Conservation (phyloP, 257 asterid genomes). For the Voacanga thouarsii region DNA sequence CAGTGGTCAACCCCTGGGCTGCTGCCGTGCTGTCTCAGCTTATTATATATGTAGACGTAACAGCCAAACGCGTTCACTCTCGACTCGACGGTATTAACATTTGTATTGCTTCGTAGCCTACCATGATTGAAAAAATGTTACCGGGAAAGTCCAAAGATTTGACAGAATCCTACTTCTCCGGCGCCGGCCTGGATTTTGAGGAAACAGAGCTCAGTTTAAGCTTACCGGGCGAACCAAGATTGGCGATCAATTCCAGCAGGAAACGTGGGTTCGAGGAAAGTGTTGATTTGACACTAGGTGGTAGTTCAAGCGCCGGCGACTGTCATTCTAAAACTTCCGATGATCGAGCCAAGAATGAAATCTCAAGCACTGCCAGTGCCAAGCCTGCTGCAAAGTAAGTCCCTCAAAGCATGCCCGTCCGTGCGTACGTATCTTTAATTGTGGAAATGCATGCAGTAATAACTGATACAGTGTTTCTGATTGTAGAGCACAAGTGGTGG, state of each 20-base stretch:
- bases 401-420: background rate
- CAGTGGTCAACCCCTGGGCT: constrained; percentile 11
- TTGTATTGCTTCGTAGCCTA: background rate
- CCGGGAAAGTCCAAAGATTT: constrained; percentile 15
- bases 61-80: background rate
- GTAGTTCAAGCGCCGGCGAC: constrained; percentile 10
- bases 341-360: constrained; percentile 12
- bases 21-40: constrained; percentile 1
- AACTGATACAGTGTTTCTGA: background rate
- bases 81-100: background rate
- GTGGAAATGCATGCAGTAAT: background rate
- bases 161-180: constrained; percentile 29
- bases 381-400: constrained; percentile 49
- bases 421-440: background rate
- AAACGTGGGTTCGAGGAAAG: constrained; percentile 48
- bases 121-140: constrained; percentile 23
- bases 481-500: constrained; percentile 55
- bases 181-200: constrained; percentile 30
- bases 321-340: constrained; percentile 12
- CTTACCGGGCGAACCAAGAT: constrained; percentile 40
- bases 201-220: constrained; percentile 71
- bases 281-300: constrained; percentile 36
- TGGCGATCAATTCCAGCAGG: constrained; percentile 28
- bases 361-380: constrained; percentile 27
- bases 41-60: constrained; percentile 8